These are phyloP conservation scores for Persicaria maculosa DNA, from an alignment of 148 eudicot genomes.

Conservation along the genomic window DNA sequence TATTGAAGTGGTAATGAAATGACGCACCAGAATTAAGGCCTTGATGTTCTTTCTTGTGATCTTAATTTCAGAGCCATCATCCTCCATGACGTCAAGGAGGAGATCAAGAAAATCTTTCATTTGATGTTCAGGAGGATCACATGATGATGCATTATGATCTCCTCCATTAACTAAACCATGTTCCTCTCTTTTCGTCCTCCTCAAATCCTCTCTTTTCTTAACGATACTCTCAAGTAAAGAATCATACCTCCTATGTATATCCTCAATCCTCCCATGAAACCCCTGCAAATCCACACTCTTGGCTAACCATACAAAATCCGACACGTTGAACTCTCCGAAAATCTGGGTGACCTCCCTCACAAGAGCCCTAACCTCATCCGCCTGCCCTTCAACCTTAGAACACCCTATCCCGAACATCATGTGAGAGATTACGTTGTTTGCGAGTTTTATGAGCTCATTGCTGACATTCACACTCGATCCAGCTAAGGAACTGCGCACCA, in stretches of 20 bases:
- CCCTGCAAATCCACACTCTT: slow-evolving; percentile 6
- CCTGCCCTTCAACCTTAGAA: slow-evolving; percentile 7
- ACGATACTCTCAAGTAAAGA: slow-evolving; percentile 7
- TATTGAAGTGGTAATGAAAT: no score
- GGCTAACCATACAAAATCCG: slow-evolving; percentile 3
- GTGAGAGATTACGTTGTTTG: slow-evolving; percentile 18
- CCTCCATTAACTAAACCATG: background rate
- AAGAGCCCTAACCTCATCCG: slow-evolving; percentile 16
- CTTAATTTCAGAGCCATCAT: slow-evolving; percentile 1
- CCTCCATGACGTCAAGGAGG: slow-evolving; percentile 3
- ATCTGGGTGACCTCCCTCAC: slow-evolving; percentile 9
- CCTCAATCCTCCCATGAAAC: slow-evolving; percentile 9
- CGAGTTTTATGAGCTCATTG: slow-evolving; percentile 15
- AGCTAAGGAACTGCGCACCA: background rate
- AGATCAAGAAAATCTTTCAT: slow-evolving; percentile 3
- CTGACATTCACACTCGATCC: slow-evolving; percentile 16
- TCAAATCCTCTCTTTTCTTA: slow-evolving; percentile 9
- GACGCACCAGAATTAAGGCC: slow-evolving; percentile 8
- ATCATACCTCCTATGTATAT: slow-evolving; percentile 9
- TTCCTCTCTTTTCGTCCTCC: slow-evolving; percentile 1
- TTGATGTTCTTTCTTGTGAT: slow-evolving; percentile 2
- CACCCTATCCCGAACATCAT: slow-evolving; percentile 22
- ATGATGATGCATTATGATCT: no score
- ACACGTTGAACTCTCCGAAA: slow-evolving; percentile 7
- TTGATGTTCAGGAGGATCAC: no score